A percentile compares a stretch with the other conserved stretches of the same genome.
phyloP scores from a whole-genome alignment of 306 rosid genomes.

The Cucurbita argyrosperma region DNA sequence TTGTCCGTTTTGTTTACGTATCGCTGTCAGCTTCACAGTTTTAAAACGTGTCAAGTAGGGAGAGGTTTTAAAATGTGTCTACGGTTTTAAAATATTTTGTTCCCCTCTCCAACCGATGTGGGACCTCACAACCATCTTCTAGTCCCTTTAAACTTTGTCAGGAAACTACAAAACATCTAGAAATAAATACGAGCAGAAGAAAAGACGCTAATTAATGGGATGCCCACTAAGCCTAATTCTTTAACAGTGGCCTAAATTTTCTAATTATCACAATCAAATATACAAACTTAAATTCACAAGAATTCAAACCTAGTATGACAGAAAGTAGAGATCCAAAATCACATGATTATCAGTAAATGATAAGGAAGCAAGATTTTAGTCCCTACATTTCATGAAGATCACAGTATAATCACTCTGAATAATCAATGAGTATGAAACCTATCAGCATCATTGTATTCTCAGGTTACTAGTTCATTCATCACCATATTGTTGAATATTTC shows the following conservation, averaged over 20 bases:
- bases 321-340: neutral
- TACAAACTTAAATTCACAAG: too few relatives aligned
- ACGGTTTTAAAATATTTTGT: too few relatives aligned
- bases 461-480: neutral
- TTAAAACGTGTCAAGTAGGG: too few relatives aligned
- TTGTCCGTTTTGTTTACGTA: too few relatives aligned
- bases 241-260: too few relatives aligned
- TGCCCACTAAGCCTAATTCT: neutral
- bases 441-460: neutral
- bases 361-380: neutral
- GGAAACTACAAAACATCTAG: too few relatives aligned
- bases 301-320: neutral
- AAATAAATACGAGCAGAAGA: neutral
- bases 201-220: neutral
- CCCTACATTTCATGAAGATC: neutral
- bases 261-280: too few relatives aligned
- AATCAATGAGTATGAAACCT: neutral
- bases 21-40: too few relatives aligned
- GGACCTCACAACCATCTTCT: too few relatives aligned
- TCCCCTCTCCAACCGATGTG: too few relatives aligned
- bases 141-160: too few relatives aligned
- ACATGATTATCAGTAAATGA: neutral
- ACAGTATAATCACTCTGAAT: neutral
- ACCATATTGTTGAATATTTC: neutral
- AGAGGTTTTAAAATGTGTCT: too few relatives aligned